These are phyloP conservation scores for Aureobasidium sp. DNA, from an alignment of 2,329 filamentous ascomycete species.

Conservation along the genomic window DNA sequence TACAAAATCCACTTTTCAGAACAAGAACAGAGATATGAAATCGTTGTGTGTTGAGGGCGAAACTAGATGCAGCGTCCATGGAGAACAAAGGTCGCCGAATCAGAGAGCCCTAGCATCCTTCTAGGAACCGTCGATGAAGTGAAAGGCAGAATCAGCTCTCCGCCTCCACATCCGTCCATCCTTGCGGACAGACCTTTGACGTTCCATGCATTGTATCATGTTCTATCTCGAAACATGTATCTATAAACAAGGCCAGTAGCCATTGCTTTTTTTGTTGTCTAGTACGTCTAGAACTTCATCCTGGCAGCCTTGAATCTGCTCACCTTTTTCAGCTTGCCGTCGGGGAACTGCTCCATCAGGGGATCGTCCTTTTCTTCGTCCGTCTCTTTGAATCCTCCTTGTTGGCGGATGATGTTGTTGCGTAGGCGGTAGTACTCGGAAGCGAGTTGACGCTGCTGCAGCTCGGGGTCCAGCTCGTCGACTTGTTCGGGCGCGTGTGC, in stretches of 20 bases:
- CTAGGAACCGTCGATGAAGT: conserved; percentile 17
- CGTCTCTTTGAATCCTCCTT: conserved; percentile 68
- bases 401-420: conserved; percentile 72
- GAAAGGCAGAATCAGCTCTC: conserved; percentile 12
- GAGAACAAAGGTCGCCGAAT: conserved; percentile 14
- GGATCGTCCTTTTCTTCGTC: conserved; percentile 58
- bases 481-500: conserved; percentile 32
- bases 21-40: neutral
- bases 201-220: neutral
- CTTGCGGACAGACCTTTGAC: conserved; percentile 5
- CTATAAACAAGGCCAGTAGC: neutral
- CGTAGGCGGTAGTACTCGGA: conserved; percentile 76
- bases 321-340: conserved; percentile 32
- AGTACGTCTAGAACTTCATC: conserved; percentile 21
- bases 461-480: conserved; percentile 56
- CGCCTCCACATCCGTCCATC: conserved; percentile 5
- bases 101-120: conserved; percentile 20
- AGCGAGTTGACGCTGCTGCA: conserved; percentile 70
- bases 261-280: neutral
- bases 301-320: conserved; percentile 33
- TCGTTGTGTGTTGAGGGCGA: conserved; percentile 1
- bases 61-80: conserved; percentile 12
- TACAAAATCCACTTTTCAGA: neutral
- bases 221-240: neutral
- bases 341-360: conserved; percentile 41